Base-by-base conservation (phyloP, 1,284 basidiomycete species). In the Agroathelia rolfsii region DNA sequence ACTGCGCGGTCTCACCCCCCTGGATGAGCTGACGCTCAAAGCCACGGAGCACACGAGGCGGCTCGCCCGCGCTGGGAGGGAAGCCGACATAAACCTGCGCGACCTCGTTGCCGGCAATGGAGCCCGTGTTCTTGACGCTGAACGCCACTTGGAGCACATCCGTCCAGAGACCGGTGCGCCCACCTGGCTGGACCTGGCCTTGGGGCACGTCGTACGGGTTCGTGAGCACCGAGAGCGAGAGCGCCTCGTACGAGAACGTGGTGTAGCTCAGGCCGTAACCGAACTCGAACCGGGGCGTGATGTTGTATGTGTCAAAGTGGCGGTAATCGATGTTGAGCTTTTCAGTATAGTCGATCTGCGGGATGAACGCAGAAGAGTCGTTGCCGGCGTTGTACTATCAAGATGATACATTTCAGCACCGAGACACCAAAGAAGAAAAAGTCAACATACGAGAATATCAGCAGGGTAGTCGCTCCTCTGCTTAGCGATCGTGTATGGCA, bases 401-500 rank as follows among this genome's bases (percentile, higher is more conserved):
- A n/a, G n/a, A n/a, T n/a, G n/a, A n/a, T n/a, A n/a, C n/a, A n/a
- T 7, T 35, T 37, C 27, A n/a, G 4, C 17, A 18, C 16, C 9
- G 11, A 20, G 24, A 25, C 36, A 3, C 19, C 21, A 12, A 41
- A 41, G n/a, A n/a, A n/a, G n/a, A n/a, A n/a, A n/a, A n/a, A n/a
- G n/a, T n/a, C n/a, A n/a, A n/a, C n/a, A n/a, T n/a, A n/a, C n/a
- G 4, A 48, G 40, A n/a, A n/a, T n/a, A n/a, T n/a, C n/a, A n/a
- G n/a, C 46, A 2, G 56, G 16, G 26, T 58, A 58, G 17, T 58
- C 55, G 2, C 19, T 40, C 1, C 43, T 28, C 5, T 43, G 46
- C 40, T 69, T 69, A 15, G 66, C 73, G 35, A 75, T 69, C 0
- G 72, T 72, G 48, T 70, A 72, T 3, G 74, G 69, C 7, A 78